These are phyloP conservation scores for Saitozyma sp. DNA, from an alignment of 768 basidiomycete species.

Conservation along the genomic window DNA sequence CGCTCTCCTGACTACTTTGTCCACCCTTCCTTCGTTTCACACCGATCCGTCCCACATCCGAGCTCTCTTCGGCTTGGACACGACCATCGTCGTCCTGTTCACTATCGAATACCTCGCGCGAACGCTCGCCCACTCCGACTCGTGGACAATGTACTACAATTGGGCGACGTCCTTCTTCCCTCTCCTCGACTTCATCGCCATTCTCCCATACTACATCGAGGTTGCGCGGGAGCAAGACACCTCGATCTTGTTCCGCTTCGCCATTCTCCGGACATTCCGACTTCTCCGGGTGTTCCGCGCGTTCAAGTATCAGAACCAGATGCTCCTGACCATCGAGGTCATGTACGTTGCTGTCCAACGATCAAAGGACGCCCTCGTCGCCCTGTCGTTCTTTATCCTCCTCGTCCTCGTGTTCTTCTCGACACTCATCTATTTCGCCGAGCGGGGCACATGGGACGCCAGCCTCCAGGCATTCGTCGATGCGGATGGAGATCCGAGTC, in stretches of 20 bases:
- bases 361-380: conserved; percentile 81
- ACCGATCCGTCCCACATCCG: conserved; percentile 60
- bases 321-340: conserved; percentile 59
- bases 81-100: conserved; percentile 77
- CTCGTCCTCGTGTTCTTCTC: conserved; percentile 87
- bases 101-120: conserved; percentile 67
- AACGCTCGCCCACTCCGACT: conserved; percentile 67
- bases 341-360: conserved; percentile 87
- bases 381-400: conserved; percentile 81
- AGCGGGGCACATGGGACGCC: conserved; percentile 86
- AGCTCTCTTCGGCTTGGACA: conserved; percentile 85
- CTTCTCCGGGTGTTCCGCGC: conserved; percentile 84
- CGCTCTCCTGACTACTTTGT: conserved; percentile 50
- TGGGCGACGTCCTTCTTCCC: conserved; percentile 66
- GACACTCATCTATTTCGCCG: conserved; percentile 85
- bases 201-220: conserved; percentile 86
- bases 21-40: conserved; percentile 53
- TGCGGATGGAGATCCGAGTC: conserved; percentile 63
- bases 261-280: conserved; percentile 85
- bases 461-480: conserved; percentile 77
- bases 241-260: conserved; percentile 83
- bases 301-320: conserved; percentile 64
- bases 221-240: conserved; percentile 80
- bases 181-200: conserved; percentile 79
- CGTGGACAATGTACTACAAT: conserved; percentile 59